Evolutionary conservation across 23 red algal species (phyloP).

Genomic region (Agarophyton chilense): DNA sequence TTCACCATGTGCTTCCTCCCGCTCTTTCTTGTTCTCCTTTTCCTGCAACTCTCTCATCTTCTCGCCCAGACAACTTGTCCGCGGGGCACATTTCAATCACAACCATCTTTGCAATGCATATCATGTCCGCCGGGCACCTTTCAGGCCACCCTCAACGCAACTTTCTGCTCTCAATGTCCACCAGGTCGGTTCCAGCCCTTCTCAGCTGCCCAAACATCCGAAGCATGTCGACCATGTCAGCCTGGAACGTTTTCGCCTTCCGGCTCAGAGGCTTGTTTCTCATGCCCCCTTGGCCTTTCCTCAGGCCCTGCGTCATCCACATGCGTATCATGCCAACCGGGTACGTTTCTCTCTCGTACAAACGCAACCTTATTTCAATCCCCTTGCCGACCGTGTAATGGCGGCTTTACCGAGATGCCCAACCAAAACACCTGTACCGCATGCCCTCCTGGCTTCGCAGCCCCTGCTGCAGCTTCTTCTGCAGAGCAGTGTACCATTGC

Average conservation of each 20-base stretch:
- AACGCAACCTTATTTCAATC: neutral
- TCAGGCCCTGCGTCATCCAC: neutral
- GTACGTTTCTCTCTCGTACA: neutral
- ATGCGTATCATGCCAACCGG: conserved; percentile 6
- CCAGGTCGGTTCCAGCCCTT: conserved; percentile 23
- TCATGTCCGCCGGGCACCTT: conserved; percentile 16
- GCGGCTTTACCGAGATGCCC: neutral
- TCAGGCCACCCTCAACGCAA: neutral
- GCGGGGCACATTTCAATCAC: conserved; percentile 5
- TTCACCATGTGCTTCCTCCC: neutral
- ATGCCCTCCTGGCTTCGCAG: neutral
- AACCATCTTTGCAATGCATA: conserved; percentile 11
- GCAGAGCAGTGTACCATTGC: neutral
- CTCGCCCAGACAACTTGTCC: neutral
- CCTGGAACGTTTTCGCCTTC: conserved; percentile 19
- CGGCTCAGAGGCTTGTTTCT: neutral
- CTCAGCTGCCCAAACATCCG: neutral
- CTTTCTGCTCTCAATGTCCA: neutral
- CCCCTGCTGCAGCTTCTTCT: conserved; percentile 12
- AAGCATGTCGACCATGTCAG: neutral
- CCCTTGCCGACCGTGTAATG: neutral
- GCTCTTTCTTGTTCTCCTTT: neutral
- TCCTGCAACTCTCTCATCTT: neutral
- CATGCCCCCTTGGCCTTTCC: neutral
- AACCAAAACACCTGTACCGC: neutral